A percentile compares a stretch with the other conserved stretches of the same genome.
Conservation (phyloP, 164 flowering plant genomes). For the Buxus sempervirens region DNA sequence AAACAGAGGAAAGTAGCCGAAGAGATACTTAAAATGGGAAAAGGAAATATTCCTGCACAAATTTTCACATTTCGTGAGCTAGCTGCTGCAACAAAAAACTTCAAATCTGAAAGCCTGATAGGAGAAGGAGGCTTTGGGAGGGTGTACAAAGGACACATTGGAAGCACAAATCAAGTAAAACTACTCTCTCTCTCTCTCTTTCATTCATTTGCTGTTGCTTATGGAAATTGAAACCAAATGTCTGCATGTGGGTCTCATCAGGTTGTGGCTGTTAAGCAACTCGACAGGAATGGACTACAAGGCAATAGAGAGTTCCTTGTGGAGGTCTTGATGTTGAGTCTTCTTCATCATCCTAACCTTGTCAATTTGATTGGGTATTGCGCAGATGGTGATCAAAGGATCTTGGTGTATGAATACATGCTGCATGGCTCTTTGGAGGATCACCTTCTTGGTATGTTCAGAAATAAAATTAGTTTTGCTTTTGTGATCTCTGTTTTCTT, state of each 20-base stretch:
- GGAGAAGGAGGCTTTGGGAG: slow-evolving; percentile 93
- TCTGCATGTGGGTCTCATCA: slow-evolving; percentile 16
- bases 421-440: slow-evolving; percentile 72
- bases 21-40: slow-evolving; percentile 48
- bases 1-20: slow-evolving; percentile 42
- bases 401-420: slow-evolving; percentile 83
- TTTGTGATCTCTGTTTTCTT: too few species aligned
- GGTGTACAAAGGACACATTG: slow-evolving; percentile 63
- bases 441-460: slow-evolving; percentile 71
- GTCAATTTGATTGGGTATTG: slow-evolving; percentile 83
- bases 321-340: slow-evolving; percentile 75
- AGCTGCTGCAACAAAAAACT: slow-evolving; percentile 53
- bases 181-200: neutral
- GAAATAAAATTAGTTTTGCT: neutral
- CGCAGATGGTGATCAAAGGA: slow-evolving; percentile 72
- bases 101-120: slow-evolving; percentile 44
- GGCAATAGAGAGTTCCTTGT: slow-evolving; percentile 85
- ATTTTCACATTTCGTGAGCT: slow-evolving; percentile 56
- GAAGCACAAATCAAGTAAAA: slow-evolving; percentile 42
- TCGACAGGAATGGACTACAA: slow-evolving; percentile 80
- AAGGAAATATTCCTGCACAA: slow-evolving; percentile 47
- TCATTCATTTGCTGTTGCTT: neutral
- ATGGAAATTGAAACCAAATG: neutral
- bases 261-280: slow-evolving; percentile 82
- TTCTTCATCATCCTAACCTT: too few species aligned